phyloP scores from a whole-genome alignment of 1,284 basidiomycete species.

The Trametes pubescens region DNA sequence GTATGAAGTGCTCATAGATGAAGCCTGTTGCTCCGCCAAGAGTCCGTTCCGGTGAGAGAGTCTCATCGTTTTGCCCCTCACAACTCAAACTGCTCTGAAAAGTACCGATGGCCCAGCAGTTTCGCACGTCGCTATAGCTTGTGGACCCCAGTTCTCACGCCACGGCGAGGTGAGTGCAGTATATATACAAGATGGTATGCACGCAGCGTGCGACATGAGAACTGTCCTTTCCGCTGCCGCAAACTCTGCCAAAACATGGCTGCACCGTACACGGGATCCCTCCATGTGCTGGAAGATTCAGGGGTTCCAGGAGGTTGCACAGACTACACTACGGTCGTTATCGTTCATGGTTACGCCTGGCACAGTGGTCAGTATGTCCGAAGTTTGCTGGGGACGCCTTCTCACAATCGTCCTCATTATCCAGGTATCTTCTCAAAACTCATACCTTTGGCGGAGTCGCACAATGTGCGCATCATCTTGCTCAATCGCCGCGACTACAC shows the following conservation, averaged over 20 bases:
- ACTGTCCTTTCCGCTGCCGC: neutral
- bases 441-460: conserved; percentile 18
- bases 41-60: no score
- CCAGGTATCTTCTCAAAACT: conserved; percentile 39
- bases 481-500: conserved; percentile 30
- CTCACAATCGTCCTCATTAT: neutral
- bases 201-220: neutral
- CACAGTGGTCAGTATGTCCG: conserved; percentile 9
- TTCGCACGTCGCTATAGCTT: no score
- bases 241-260: neutral
- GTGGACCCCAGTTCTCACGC: no score
- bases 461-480: conserved; percentile 21
- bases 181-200: no score
- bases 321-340: conserved; percentile 19
- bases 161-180: no score
- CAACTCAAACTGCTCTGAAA: no score
- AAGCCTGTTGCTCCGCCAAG: no score
- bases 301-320: conserved; percentile 5
- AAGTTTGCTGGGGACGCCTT: neutral
- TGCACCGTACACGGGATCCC: neutral
- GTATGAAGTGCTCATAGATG: no score
- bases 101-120: no score
- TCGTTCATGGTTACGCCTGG: conserved; percentile 18
- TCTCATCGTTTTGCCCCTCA: no score
- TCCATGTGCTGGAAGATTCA: conserved; percentile 13